phyloP scores from a whole-genome alignment of 2,329 filamentous ascomycete species.

The Aureobasidium subglaciale region DNA sequence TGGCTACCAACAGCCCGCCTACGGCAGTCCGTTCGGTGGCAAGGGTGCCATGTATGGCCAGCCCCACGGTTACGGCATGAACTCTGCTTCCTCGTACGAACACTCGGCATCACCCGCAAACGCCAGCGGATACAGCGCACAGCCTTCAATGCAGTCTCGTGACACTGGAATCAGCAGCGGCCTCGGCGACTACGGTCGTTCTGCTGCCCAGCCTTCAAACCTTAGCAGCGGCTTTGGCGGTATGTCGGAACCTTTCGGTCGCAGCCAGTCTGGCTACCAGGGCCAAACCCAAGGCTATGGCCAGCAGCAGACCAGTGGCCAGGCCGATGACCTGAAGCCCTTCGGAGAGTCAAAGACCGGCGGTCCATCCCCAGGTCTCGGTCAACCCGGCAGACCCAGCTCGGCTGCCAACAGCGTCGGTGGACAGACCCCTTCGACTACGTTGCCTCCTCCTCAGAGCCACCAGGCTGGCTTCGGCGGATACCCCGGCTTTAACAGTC shows the following conservation, averaged over 20 bases:
- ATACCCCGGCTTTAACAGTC: conserved; percentile 46
- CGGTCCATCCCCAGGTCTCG: conserved; percentile 53
- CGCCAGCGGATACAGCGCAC: conserved; percentile 43
- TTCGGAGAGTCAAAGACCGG: conserved; percentile 50
- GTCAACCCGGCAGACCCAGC: conserved; percentile 56
- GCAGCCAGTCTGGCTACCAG: conserved; percentile 51
- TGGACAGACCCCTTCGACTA: conserved; percentile 34
- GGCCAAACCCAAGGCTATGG: conserved; percentile 42
- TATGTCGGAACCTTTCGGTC: conserved; percentile 54
- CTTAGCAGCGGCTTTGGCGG: conserved; percentile 44
- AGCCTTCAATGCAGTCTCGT: conserved; percentile 37
- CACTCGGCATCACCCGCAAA: conserved; percentile 58
- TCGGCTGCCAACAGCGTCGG: conserved; percentile 55
- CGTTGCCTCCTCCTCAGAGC: conserved; percentile 48
- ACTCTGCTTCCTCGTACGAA: conserved; percentile 51
- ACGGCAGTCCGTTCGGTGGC: conserved; percentile 44
- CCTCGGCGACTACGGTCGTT: conserved; percentile 53
- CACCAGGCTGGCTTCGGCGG: conserved; percentile 51
- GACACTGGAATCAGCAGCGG: conserved; percentile 42
- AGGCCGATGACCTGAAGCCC: conserved; percentile 40
- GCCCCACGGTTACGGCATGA: conserved; percentile 53
- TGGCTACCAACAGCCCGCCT: conserved; percentile 36
- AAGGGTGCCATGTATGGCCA: conserved; percentile 58
- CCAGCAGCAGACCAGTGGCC: conserved; percentile 39
- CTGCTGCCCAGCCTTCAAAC: conserved; percentile 47